Evolutionary conservation across 257 asterid genomes (phyloP).

Genomic region (Echites panduratus): DNA sequence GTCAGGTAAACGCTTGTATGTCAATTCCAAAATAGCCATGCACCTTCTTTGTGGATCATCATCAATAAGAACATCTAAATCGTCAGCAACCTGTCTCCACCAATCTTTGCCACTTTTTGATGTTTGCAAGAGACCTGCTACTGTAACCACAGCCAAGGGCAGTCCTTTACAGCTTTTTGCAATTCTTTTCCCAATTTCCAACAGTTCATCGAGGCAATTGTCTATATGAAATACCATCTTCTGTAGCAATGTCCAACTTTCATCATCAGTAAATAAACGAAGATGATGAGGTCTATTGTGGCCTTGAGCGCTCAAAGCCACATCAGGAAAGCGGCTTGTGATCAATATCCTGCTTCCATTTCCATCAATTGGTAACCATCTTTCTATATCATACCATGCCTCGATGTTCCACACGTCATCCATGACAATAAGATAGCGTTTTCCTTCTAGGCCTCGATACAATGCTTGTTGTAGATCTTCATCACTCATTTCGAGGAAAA

Average conservation of each 20-base stretch:
- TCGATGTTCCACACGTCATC: conserved; percentile 16
- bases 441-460: neutral
- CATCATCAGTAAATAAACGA: neutral
- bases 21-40: neutral
- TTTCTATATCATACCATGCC: conserved; percentile 10
- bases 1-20: too few relatives aligned
- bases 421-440: conserved; percentile 13
- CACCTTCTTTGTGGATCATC: neutral
- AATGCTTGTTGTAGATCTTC: neutral
- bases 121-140: neutral
- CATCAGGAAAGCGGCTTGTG: conserved; percentile 3
- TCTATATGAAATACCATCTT: neutral
- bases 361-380: conserved; percentile 11
- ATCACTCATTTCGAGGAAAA: neutral
- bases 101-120: neutral
- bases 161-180: neutral
- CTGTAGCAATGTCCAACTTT: conserved; percentile 1
- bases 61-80: neutral
- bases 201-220: neutral
- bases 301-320: neutral
- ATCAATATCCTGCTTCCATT: conserved; percentile 9
- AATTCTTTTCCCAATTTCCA: neutral
- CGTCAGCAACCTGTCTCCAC: neutral
- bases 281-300: neutral
- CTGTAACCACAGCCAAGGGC: neutral